Base-by-base conservation (phyloP, 352 stramenopile genomes). In the Hyaloperonospora arabidopsidis region DNA sequence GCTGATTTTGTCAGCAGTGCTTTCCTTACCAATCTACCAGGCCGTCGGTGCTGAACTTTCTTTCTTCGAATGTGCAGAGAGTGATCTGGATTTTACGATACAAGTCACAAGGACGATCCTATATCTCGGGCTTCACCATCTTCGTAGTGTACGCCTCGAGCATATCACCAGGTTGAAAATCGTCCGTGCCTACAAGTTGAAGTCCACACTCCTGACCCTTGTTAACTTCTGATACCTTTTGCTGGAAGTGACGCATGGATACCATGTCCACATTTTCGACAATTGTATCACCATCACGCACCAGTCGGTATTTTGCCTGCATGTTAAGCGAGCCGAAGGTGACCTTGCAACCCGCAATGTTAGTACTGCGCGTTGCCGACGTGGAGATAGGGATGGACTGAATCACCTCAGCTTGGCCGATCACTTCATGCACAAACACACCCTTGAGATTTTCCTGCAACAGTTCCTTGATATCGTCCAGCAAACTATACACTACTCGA, bases 141-240 rank as follows among this genome's bases (percentile, higher is more conserved):
- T 86, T 84, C 35, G 82, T 70, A 7, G 62, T 73, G 63, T 94
- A 95, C 1, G 79, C 84, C 72, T 99, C 93, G 54, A 99, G 90
- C 18, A 98, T 59, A 70, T 99, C 96, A 35, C 90, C 96, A 35
- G 82, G 70, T 74, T 96, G 52, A 71, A 98, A 98, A 10, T 94
- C 83, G 72, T 98, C 63, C 40, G 75, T 79, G 56, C 87, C 98
- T 21, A 86, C 80, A 38, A 99, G 79, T 59, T 95, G 89, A 59
- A 99, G 95, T 51, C 97, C 97, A 66, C 97, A 99, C 68, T 99
- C 97, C 58, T 97, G 89, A 48, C 96, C 97, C 63, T 95, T 88
- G 45, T 72, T 84, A 13, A 97, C 87, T 61, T 95, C 76, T 17
- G 87, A 75, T 2, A 97, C 91, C 63, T 97, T 93, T 40, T 95